Conservation (phyloP, 73 alveolate species). For the Stentor roeselii region DNA sequence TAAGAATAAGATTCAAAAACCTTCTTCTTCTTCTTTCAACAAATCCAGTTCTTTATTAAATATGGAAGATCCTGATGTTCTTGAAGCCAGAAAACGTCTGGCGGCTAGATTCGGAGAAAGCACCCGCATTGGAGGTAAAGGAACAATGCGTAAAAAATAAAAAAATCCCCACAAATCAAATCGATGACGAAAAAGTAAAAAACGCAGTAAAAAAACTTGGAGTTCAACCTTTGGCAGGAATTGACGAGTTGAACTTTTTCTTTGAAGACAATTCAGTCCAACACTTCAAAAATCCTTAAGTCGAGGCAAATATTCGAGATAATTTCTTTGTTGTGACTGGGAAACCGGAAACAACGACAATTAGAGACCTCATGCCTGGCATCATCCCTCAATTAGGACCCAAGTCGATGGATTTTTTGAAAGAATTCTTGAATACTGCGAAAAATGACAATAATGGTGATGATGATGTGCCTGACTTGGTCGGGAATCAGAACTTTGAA, state of each 20-base stretch:
- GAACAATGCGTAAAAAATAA: background rate
- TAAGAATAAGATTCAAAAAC: too few species aligned
- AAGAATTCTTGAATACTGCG: background rate
- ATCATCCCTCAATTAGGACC: background rate
- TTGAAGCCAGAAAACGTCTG: background rate
- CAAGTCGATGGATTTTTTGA: background rate
- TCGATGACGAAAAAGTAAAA: background rate
- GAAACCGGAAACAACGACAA: background rate
- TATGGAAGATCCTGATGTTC: slow-evolving; percentile 3
- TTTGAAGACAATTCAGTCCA: background rate
- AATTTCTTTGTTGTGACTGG: background rate
- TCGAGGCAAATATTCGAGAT: background rate
- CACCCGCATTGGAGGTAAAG: slow-evolving; percentile 4
- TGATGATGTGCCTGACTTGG: background rate
- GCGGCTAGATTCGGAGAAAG: background rate
- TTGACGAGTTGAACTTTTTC: background rate
- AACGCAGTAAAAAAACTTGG: background rate
- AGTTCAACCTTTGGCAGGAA: background rate
- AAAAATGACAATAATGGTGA: background rate
- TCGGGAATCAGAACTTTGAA: background rate
- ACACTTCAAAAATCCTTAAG: background rate
- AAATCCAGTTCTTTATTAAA: background rate
- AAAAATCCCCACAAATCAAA: background rate
- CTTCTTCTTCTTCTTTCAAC: background rate
- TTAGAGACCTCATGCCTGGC: background rate